Evolutionary conservation across 2,329 filamentous ascomycete species (phyloP), one percentile per base, ranked within the genome.

Genomic region (Diaporthe eres): DNA sequence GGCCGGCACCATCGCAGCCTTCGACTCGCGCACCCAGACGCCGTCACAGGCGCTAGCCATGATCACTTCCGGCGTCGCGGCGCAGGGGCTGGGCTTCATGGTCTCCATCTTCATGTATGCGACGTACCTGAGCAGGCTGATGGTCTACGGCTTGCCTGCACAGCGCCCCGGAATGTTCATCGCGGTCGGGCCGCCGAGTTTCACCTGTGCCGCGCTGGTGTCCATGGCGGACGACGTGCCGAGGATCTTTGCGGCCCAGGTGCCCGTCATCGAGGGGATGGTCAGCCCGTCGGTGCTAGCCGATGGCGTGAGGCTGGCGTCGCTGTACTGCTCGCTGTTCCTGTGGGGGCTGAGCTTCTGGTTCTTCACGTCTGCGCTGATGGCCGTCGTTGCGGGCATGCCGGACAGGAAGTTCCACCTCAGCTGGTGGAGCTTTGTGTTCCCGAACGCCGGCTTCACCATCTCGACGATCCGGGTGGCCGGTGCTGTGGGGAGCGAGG

Each of bases 381-480:
- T 87, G 37, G 87, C 87, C n/a, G 84, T 88, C 10, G 75, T 86
- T 74, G 78, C 80, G 6, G 84, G 83, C 22, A 82, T 83, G 76
- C 80, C 80, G 19, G 81, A 82, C 58, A 77, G 79, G 71, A 78
- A 71, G 68, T 87, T 87, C 75, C 85, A 84, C 75, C 81, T 87
- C 44, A 86, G 84, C 72, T 93, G 91, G 91, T 92, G 90, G 87
- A 90, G 90, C 8, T 92, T 92, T 81, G 88, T 93, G 47, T 93
- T 93, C 79, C 91, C 92, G 8, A 93, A 93, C 75, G 90, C 89
- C 1, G 92, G 91, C 0, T 89, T 93, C 71, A 90, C 89, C 2
- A 84, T 93, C 53, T 89, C 90, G 0, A 88, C 88, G 5, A 90
- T 93, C 55, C 85, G 89, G 19, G 84, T 92, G 61, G 91, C 89